Percentiles rank a stretch among this genome's conserved stretches.
Evolutionary conservation across 176 grass and related monocot species (phyloP).

Genomic region (Saccharum spontaneum): DNA sequence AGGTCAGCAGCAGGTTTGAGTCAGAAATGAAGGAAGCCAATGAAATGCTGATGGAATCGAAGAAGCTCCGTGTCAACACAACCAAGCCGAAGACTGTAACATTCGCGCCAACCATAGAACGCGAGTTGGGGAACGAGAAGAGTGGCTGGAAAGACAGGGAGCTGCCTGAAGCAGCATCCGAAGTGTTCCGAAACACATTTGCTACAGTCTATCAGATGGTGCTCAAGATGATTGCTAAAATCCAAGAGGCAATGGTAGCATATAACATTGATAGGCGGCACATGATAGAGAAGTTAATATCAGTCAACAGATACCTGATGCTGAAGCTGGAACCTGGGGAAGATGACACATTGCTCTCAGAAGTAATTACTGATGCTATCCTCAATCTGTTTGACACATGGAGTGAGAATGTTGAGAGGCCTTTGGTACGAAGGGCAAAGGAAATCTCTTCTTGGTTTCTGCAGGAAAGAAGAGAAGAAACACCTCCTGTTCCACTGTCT

Average conservation of each 20-base stretch:
- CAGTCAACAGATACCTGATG: slow-evolving; percentile 38
- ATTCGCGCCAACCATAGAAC: slow-evolving; percentile 35
- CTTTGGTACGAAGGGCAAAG: slow-evolving; percentile 44
- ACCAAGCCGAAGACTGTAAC: slow-evolving; percentile 42
- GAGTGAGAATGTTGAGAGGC: slow-evolving; percentile 38
- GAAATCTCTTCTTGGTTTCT: slow-evolving; percentile 40
- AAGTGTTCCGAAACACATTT: slow-evolving; percentile 36
- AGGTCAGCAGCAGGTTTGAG: slow-evolving; percentile 60
- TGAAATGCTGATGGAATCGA: slow-evolving; percentile 53
- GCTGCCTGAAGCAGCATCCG: slow-evolving; percentile 27
- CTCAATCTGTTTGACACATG: slow-evolving; percentile 37
- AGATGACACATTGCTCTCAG: slow-evolving; percentile 40
- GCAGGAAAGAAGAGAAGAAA: slow-evolving; percentile 34
- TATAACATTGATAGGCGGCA: slow-evolving; percentile 43
- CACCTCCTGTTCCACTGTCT: slow-evolving; percentile 26
- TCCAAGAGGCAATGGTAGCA: slow-evolving; percentile 34
- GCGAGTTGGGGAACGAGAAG: neutral
- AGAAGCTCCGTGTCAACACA: slow-evolving; percentile 56
- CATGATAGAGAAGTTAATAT: slow-evolving; percentile 35
- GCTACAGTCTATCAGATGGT: slow-evolving; percentile 35
- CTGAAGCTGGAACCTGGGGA: slow-evolving; percentile 45
- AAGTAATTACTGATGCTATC: slow-evolving; percentile 42
- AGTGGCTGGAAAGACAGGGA: slow-evolving; percentile 16
- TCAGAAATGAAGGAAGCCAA: slow-evolving; percentile 68
- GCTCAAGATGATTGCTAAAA: slow-evolving; percentile 37